Conservation (phyloP, 176 grass and related monocot genomes). For the Typha latifolia region DNA sequence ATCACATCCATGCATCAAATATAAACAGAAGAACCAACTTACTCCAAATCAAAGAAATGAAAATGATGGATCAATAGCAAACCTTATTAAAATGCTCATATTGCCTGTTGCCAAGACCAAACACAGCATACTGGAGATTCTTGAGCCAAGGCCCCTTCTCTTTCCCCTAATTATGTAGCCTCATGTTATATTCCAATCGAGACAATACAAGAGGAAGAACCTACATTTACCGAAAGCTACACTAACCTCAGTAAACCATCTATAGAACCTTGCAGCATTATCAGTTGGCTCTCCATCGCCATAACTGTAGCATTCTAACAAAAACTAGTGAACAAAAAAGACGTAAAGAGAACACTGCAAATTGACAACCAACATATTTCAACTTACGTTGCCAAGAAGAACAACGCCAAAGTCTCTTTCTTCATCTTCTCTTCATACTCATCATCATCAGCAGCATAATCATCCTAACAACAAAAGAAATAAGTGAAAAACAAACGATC, state of each 20-base stretch:
- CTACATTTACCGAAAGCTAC: neutral
- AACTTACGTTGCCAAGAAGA: conserved; percentile 86
- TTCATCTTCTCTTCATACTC: conserved; percentile 75
- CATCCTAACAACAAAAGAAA: conserved; percentile 36
- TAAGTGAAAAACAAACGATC: too few species aligned
- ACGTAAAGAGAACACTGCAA: neutral
- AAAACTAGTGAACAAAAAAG: neutral
- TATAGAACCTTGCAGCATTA: conserved; percentile 91
- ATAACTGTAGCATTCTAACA: conserved; percentile 35
- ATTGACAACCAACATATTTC: neutral
- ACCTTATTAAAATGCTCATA: conserved; percentile 99
- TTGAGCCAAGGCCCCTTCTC: conserved; percentile 48
- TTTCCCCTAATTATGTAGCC: conserved; percentile 33
- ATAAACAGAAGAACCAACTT: neutral
- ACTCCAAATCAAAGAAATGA: neutral
- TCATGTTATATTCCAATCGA: neutral
- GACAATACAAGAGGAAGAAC: neutral
- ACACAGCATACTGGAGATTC: conserved; percentile 66
- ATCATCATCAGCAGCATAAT: conserved; percentile 76
- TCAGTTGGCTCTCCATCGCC: conserved; percentile 94
- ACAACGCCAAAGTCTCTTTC: conserved; percentile 56
- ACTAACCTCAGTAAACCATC: conserved; percentile 92
- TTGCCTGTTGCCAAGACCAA: conserved; percentile 80
- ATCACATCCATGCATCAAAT: neutral
- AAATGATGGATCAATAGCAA: neutral